These are phyloP conservation scores for Colletotrichum sp. DNA, from an alignment of 2,329 filamentous ascomycete genomes.

Conservation along the genomic window DNA sequence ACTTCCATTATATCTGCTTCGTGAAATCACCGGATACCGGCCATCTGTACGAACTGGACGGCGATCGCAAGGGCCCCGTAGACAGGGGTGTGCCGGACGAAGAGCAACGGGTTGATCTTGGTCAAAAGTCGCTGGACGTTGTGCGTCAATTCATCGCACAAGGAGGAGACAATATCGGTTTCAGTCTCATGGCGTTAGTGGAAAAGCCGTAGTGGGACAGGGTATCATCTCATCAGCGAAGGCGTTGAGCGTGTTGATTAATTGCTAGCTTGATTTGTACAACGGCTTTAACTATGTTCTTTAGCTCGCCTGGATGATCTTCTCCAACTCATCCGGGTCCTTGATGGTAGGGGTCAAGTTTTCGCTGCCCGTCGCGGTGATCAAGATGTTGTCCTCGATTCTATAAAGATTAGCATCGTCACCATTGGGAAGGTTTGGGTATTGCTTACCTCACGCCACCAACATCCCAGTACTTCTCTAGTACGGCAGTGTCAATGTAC, in stretches of 20 bases:
- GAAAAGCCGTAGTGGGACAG: background rate
- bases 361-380: constrained; percentile 71
- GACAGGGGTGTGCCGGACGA: constrained; percentile 46
- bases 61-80: constrained; percentile 69
- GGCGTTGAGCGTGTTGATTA: background rate
- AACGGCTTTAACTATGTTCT: background rate
- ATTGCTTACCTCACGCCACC: constrained; percentile 68
- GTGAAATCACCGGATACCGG: constrained; percentile 60
- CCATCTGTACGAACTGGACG: constrained; percentile 71
- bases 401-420: constrained; percentile 32
- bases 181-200: constrained; percentile 34
- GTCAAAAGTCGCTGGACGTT: constrained; percentile 63
- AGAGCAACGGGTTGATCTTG: constrained; percentile 52
- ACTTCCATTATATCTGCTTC: constrained; percentile 77
- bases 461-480: constrained; percentile 83
- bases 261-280: background rate
- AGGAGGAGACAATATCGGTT: constrained; percentile 29
- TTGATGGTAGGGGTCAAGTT: constrained; percentile 78
- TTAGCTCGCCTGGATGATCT: constrained; percentile 36
- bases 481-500: constrained; percentile 76
- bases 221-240: background rate
- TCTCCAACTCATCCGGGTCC: constrained; percentile 66
- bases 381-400: constrained; percentile 75
- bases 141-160: constrained; percentile 37
- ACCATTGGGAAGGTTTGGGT: background rate